Conservation (phyloP, 441 rosid species). For the Arabidopsis lyrata region DNA sequence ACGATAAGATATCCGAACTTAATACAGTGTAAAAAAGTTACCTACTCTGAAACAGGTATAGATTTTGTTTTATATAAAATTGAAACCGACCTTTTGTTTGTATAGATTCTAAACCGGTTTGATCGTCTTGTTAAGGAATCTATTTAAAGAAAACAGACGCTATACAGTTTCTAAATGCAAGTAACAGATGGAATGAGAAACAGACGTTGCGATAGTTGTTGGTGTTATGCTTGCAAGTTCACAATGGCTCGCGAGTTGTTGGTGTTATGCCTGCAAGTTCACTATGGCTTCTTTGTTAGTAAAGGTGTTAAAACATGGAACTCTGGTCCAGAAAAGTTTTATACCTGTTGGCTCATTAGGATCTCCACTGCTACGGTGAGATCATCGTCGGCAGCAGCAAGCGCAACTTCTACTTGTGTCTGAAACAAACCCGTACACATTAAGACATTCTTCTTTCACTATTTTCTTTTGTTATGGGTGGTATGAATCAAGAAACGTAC, state of each 20-base stretch:
- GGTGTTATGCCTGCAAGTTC: slow-evolving; percentile 34
- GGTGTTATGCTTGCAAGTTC: slow-evolving; percentile 33
- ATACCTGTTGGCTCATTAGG: slow-evolving; percentile 92
- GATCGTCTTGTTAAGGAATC: slow-evolving; percentile 19
- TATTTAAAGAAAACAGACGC: slow-evolving; percentile 12
- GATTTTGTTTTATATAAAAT: background rate
- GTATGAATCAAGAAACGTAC: slow-evolving; percentile 47
- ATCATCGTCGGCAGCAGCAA: slow-evolving; percentile 95
- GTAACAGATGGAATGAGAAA: slow-evolving; percentile 23
- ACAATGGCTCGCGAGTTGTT: slow-evolving; percentile 1
- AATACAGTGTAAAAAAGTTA: too few species aligned
- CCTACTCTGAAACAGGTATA: background rate
- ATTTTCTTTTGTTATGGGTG: background rate
- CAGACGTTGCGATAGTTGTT: slow-evolving; percentile 20
- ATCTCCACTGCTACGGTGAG: slow-evolving; percentile 91
- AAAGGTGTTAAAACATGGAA: background rate
- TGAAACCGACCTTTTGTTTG: slow-evolving; percentile 15
- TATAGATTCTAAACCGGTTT: slow-evolving; percentile 31
- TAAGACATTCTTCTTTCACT: background rate
- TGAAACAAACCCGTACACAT: slow-evolving; percentile 48
- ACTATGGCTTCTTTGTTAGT: background rate
- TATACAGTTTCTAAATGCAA: slow-evolving; percentile 41
- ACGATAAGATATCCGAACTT: background rate
- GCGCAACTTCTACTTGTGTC: slow-evolving; percentile 96
- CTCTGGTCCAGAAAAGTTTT: slow-evolving; percentile 16